phyloP scores from a whole-genome alignment of 345 rosid genomes.

The Nephelium lappaceum region DNA sequence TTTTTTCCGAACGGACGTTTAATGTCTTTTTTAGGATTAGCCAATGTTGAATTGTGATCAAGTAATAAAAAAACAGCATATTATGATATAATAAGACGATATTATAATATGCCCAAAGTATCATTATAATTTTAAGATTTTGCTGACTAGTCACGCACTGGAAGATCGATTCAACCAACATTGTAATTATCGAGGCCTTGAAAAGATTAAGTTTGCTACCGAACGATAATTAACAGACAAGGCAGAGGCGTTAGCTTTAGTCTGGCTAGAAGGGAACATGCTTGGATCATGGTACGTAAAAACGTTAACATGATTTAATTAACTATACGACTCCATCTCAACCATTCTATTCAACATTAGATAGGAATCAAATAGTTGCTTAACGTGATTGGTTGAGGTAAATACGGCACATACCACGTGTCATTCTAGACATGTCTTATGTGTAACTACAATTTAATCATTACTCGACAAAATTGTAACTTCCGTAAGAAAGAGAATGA shows the following conservation, averaged over 20 bases:
- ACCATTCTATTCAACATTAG: background rate
- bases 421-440: conserved; percentile 16
- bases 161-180: conserved; percentile 13
- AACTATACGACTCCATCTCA: background rate
- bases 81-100: background rate
- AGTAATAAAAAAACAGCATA: conserved; percentile 5
- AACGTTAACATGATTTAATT: background rate
- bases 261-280: background rate
- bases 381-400: background rate
- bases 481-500: conserved; percentile 21
- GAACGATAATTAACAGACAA: conserved; percentile 9
- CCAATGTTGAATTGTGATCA: background rate
- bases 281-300: background rate
- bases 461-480: conserved; percentile 18
- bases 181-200: conserved; percentile 13
- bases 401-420: conserved; percentile 15
- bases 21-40: background rate
- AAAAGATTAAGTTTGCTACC: conserved; percentile 3
- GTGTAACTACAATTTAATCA: background rate
- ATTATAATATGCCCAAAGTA: background rate
- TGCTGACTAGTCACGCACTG: background rate
- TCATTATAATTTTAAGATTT: background rate
- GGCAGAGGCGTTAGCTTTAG: background rate
- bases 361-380: background rate
- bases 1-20: too few relatives aligned